Conservation (phyloP, 352 stramenopile genomes). For the Phytophthora tentaculata region DNA sequence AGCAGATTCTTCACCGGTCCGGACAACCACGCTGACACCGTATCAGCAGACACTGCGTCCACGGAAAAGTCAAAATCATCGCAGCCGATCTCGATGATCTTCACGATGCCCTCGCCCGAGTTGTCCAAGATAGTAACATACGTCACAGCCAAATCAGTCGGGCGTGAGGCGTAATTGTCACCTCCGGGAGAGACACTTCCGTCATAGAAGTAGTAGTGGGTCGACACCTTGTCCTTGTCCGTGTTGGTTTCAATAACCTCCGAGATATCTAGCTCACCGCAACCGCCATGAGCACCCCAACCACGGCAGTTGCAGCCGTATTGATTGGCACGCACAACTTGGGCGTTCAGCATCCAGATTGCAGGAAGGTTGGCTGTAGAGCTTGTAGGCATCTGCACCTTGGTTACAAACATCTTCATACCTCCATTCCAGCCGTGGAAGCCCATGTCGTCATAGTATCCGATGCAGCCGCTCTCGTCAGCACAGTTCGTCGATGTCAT, state of each 20-base stretch:
- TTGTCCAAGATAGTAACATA: conserved; percentile 70
- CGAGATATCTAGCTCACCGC: conserved; percentile 74
- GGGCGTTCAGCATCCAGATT: conserved; percentile 84
- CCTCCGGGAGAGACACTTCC: conserved; percentile 48
- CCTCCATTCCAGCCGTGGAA: conserved; percentile 78
- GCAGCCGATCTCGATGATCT: conserved; percentile 54
- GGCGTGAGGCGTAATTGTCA: conserved; percentile 55
- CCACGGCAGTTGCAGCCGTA: conserved; percentile 84
- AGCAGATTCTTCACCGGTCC: conserved; percentile 48
- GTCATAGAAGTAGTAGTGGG: conserved; percentile 84
- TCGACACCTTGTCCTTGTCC: conserved; percentile 58
- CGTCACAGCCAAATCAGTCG: conserved; percentile 40
- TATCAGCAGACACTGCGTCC: conserved; percentile 36
- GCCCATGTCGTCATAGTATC: conserved; percentile 73
- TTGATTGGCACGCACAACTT: conserved; percentile 70
- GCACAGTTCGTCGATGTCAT: conserved; percentile 65
- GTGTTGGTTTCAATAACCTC: conserved; percentile 80
- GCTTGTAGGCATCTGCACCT: conserved; percentile 64
- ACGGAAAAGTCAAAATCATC: conserved; percentile 56
- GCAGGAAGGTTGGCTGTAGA: conserved; percentile 60
- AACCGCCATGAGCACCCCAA: conserved; percentile 55
- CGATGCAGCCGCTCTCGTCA: conserved; percentile 51
- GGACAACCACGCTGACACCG: conserved; percentile 43
- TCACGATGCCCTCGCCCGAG: conserved; percentile 43
- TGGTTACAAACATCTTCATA: conserved; percentile 84